Conservation (phyloP, 768 basidiomycete genomes). For the Kwoniella sp. region DNA sequence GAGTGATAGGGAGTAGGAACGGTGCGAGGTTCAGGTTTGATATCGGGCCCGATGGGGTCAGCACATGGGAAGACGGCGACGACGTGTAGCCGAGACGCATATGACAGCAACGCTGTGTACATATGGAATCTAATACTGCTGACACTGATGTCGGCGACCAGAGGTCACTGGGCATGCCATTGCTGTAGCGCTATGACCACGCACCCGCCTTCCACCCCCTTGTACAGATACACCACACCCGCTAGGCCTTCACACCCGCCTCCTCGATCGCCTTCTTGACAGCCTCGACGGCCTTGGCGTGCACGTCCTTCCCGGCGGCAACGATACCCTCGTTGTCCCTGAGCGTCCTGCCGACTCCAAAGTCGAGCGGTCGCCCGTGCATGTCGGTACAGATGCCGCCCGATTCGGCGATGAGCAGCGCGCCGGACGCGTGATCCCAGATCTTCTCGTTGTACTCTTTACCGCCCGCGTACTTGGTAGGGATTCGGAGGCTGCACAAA, state of each 20-base stretch:
- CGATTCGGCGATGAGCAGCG: slow-evolving; percentile 77
- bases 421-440: slow-evolving; percentile 95
- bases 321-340: slow-evolving; percentile 83
- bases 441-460: slow-evolving; percentile 86
- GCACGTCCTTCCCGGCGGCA: slow-evolving; percentile 69
- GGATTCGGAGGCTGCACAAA: slow-evolving; percentile 44
- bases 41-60: too few relatives aligned
- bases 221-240: too few relatives aligned
- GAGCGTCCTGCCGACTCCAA: slow-evolving; percentile 78
- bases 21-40: too few relatives aligned
- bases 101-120: too few relatives aligned
- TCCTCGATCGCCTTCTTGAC: slow-evolving; percentile 60
- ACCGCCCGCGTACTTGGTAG: slow-evolving; percentile 50
- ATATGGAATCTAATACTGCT: too few relatives aligned
- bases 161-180: too few relatives aligned
- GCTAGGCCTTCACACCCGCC: slow-evolving; percentile 22
- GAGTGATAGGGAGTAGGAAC: slow-evolving; percentile 13
- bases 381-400: slow-evolving; percentile 86
- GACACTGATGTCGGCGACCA: too few relatives aligned
- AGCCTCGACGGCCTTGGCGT: slow-evolving; percentile 66
- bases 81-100: too few relatives aligned
- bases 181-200: too few relatives aligned
- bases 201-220: too few relatives aligned
- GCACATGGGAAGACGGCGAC: too few relatives aligned
- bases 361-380: slow-evolving; percentile 70